Evolutionary conservation across 2,329 filamentous ascomycete genomes (phyloP).

Genomic region (Lomentospora prolificans): DNA sequence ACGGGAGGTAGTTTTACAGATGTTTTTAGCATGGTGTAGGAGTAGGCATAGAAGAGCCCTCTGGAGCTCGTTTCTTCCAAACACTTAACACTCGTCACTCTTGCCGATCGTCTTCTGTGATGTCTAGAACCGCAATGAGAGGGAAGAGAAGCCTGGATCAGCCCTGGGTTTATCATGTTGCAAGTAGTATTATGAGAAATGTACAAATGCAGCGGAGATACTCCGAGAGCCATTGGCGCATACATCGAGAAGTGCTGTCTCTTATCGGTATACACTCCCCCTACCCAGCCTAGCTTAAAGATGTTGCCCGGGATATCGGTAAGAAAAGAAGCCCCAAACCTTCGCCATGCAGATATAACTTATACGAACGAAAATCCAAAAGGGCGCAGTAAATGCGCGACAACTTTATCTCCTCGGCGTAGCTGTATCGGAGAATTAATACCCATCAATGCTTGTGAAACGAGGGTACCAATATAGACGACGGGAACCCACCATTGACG

Average conservation of each 20-base stretch:
- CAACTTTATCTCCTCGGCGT: conserved; percentile 14
- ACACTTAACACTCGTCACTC: neutral
- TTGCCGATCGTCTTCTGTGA: neutral
- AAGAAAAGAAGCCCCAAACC: conserved; percentile 1
- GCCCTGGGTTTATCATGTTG: too few relatives aligned
- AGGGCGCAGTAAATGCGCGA: neutral
- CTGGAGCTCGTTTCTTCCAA: neutral
- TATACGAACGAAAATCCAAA: conserved; percentile 1
- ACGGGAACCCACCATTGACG: conserved; percentile 35
- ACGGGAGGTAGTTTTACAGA: neutral
- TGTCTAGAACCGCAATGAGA: too few relatives aligned
- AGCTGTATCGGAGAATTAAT: conserved; percentile 7
- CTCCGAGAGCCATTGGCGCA: too few relatives aligned
- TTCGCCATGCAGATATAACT: conserved; percentile 5
- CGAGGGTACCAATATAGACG: neutral
- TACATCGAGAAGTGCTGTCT: too few relatives aligned
- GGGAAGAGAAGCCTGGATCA: too few relatives aligned
- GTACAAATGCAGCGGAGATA: too few relatives aligned
- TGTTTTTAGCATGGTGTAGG: neutral
- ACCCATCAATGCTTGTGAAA: neutral
- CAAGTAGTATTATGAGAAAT: neutral
- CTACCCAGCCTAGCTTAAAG: too few relatives aligned
- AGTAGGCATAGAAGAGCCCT: neutral
- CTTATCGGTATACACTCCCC: too few relatives aligned
- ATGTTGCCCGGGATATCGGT: too few relatives aligned